phyloP scores from a whole-genome alignment of 805 yeast genomes.

The Wickerhamiella galacta region DNA sequence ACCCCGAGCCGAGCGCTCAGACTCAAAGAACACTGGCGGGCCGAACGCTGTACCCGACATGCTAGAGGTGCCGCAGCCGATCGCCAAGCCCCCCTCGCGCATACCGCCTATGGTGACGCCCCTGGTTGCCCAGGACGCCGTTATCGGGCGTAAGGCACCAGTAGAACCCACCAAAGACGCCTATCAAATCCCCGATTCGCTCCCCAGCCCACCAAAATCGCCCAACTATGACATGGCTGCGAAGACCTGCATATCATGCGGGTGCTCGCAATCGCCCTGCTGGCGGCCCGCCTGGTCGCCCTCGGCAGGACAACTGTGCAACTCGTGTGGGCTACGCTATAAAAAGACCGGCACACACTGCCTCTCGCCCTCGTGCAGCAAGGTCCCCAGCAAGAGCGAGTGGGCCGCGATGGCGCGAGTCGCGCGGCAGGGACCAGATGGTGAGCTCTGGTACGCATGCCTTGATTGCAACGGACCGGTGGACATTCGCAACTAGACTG shows the following conservation, averaged over 20 bases:
- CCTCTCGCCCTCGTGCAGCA: slow-evolving; percentile 51
- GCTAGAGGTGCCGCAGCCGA: background rate
- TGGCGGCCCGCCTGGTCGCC: slow-evolving; percentile 97
- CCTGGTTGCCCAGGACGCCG: background rate
- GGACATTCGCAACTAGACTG: slow-evolving; percentile 23
- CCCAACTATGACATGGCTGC: too few species aligned
- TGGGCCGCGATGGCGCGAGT: slow-evolving; percentile 73
- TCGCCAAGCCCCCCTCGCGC: background rate
- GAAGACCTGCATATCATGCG: slow-evolving; percentile 63
- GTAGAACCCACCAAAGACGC: too few species aligned
- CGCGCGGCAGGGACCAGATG: slow-evolving; percentile 28
- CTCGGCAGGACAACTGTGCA: slow-evolving; percentile 86
- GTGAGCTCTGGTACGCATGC: slow-evolving; percentile 27
- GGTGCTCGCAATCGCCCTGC: slow-evolving; percentile 82
- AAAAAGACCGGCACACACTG: slow-evolving; percentile 91
- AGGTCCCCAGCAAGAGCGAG: slow-evolving; percentile 93
- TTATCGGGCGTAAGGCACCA: too few species aligned
- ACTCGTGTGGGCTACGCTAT: slow-evolving; percentile 87
- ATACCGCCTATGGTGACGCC: background rate
- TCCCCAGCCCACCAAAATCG: too few species aligned
- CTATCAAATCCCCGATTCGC: background rate
- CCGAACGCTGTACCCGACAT: background rate
- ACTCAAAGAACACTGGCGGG: background rate
- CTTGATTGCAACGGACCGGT: slow-evolving; percentile 43
- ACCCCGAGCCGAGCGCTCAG: background rate